A percentile compares a stretch with the other conserved stretches of the same genome.
These are phyloP conservation scores for Mucor piriformis DNA, from an alignment of 371 early-diverging fungal genomes.

Conservation along the genomic window DNA sequence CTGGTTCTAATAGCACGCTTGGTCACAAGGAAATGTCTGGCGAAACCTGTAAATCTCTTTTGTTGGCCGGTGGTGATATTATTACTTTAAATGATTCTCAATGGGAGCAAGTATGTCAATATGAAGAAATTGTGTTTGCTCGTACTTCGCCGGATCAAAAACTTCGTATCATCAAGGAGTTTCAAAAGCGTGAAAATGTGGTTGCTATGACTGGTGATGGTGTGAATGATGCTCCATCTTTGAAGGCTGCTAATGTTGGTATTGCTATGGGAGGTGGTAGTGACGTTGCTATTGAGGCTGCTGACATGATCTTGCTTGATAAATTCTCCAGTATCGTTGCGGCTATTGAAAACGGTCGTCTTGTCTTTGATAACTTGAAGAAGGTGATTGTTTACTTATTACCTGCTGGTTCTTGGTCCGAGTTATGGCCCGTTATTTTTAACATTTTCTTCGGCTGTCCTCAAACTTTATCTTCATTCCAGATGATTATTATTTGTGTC, in stretches of 20 bases:
- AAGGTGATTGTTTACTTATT: constrained; percentile 97
- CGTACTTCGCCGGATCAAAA: constrained; percentile 97
- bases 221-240: constrained; percentile 98
- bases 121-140: constrained; percentile 84
- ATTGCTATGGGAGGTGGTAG: constrained; percentile 98
- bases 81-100: constrained; percentile 50
- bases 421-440: constrained; percentile 87
- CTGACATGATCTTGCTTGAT: constrained; percentile 97
- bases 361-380: constrained; percentile 97
- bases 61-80: constrained; percentile 61
- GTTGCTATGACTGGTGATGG: constrained; percentile 99
- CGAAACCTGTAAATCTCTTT: constrained; percentile 28
- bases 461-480: constrained; percentile 96
- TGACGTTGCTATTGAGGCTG: constrained; percentile 96
- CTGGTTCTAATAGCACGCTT: too few species aligned
- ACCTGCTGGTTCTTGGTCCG: constrained; percentile 87
- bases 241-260: constrained; percentile 98
- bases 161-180: constrained; percentile 84
- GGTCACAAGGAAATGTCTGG: too few species aligned
- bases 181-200: constrained; percentile 73
- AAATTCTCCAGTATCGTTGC: constrained; percentile 96
- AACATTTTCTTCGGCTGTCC: constrained; percentile 95
- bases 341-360: constrained; percentile 96
- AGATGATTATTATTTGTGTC: constrained; percentile 96
- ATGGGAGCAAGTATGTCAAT: constrained; percentile 55